These are phyloP conservation scores for Chondrus crispus DNA, from an alignment of 23 red algal genomes.

Conservation along the genomic window DNA sequence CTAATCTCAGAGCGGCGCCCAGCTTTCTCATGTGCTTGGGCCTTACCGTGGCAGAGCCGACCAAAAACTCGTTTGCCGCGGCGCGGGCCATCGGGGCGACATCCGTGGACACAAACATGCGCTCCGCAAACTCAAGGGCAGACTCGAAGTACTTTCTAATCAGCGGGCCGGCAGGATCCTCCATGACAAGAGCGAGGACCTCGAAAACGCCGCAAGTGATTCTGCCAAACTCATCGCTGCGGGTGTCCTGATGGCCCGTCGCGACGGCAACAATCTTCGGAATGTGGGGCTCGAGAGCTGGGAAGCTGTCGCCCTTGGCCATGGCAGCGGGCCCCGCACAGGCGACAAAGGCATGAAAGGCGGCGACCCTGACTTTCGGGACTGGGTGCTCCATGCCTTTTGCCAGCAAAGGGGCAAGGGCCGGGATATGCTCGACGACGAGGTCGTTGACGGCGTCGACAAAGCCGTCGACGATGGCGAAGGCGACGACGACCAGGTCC, in stretches of 20 bases:
- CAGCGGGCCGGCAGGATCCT: background rate
- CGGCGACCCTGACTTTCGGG: background rate
- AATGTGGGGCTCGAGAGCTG: background rate
- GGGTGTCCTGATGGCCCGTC: background rate
- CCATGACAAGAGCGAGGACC: background rate
- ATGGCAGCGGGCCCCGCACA: background rate
- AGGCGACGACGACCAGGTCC: background rate
- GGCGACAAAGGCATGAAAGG: background rate
- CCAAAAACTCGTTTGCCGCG: background rate
- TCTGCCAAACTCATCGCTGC: background rate
- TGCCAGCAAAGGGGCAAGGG: background rate
- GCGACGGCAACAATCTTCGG: background rate
- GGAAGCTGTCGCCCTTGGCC: background rate
- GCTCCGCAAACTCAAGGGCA: background rate
- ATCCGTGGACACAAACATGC: background rate
- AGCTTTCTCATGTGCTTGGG: background rate
- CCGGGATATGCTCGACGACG: background rate
- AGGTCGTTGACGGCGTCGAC: background rate
- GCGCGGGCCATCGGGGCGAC: background rate
- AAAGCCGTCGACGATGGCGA: background rate
- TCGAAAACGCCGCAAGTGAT: background rate
- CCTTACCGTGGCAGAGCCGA: background rate
- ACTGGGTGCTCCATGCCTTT: background rate
- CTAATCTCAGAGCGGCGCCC: background rate
- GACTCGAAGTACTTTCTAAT: background rate